Percentiles rank a stretch among this genome's conserved stretches.
Evolutionary conservation across 345 rosid species (phyloP).

Genomic region (Salix viminalis): DNA sequence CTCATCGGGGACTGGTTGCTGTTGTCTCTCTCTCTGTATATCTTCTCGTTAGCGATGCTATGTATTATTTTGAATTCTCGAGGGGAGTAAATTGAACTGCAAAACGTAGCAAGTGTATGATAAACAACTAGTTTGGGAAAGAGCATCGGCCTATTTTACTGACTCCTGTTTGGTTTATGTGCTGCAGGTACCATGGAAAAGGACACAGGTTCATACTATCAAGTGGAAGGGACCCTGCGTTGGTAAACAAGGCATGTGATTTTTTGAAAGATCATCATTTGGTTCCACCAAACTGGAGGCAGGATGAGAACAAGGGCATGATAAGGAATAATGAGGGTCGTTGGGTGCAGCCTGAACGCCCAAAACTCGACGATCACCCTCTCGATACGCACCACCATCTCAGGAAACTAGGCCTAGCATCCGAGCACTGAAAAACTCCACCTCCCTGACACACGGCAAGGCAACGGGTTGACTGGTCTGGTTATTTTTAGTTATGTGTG

Average conservation of each 20-base stretch:
- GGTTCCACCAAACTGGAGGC: constrained; percentile 85
- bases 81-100: too few relatives aligned
- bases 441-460: background rate
- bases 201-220: constrained; percentile 66
- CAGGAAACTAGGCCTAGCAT: constrained; percentile 33
- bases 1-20: too few relatives aligned
- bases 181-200: constrained; percentile 64
- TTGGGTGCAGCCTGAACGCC: constrained; percentile 74
- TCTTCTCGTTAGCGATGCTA: too few relatives aligned
- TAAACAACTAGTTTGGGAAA: too few relatives aligned
- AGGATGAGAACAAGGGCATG: constrained; percentile 76
- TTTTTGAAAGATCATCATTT: constrained; percentile 66
- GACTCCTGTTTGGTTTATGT: background rate
- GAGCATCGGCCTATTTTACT: background rate
- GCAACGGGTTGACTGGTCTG: background rate
- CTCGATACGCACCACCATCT: constrained; percentile 49
- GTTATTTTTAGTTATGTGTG: background rate
- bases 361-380: constrained; percentile 61
- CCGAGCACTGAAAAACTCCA: background rate
- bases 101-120: too few relatives aligned
- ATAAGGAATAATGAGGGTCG: constrained; percentile 59
- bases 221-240: constrained; percentile 67
- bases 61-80: too few relatives aligned
- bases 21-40: too few relatives aligned
- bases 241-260: constrained; percentile 77